A percentile compares a stretch with the other conserved stretches of the same genome.
These are phyloP conservation scores for Didymella segeticola DNA, from an alignment of 2,329 filamentous ascomycete genomes.

Conservation along the genomic window DNA sequence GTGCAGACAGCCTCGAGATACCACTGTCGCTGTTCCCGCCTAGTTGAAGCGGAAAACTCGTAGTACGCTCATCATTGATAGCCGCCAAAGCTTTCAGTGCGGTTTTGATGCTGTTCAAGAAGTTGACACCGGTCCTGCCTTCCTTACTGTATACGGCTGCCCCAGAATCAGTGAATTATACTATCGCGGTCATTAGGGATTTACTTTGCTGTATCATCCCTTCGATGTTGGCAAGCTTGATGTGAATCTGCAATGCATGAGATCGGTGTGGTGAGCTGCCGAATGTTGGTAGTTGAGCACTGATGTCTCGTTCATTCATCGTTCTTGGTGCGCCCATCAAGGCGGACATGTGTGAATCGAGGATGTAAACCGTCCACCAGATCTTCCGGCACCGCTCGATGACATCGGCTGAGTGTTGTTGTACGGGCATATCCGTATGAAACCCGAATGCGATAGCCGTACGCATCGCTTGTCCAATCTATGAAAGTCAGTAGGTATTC, in stretches of 20 bases:
- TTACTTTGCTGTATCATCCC: conserved; percentile 3
- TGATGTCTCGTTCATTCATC: neutral
- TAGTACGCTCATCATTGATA: neutral
- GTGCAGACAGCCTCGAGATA: neutral
- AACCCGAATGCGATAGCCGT: conserved; percentile 1
- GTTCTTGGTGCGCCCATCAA: conserved; percentile 1
- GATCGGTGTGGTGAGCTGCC: neutral
- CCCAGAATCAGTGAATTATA: no score
- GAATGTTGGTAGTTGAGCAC: neutral
- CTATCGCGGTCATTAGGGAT: no score
- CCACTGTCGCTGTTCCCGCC: neutral
- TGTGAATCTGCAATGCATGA: neutral
- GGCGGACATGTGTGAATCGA: conserved; percentile 1
- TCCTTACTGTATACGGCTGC: neutral
- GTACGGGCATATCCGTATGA: neutral
- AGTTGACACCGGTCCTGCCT: neutral
- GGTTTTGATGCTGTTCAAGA: neutral
- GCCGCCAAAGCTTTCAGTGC: neutral
- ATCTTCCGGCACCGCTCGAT: neutral
- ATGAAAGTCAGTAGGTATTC: neutral
- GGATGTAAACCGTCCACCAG: conserved; percentile 1
- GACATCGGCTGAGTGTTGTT: neutral
- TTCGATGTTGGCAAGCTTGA: neutral
- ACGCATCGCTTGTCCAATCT: conserved; percentile 4
- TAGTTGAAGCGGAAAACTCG: neutral